A percentile compares a stretch with the other conserved stretches of the same genome.
Evolutionary conservation across 768 basidiomycete species (phyloP).

Genomic region (Lactarius deliciosus): DNA sequence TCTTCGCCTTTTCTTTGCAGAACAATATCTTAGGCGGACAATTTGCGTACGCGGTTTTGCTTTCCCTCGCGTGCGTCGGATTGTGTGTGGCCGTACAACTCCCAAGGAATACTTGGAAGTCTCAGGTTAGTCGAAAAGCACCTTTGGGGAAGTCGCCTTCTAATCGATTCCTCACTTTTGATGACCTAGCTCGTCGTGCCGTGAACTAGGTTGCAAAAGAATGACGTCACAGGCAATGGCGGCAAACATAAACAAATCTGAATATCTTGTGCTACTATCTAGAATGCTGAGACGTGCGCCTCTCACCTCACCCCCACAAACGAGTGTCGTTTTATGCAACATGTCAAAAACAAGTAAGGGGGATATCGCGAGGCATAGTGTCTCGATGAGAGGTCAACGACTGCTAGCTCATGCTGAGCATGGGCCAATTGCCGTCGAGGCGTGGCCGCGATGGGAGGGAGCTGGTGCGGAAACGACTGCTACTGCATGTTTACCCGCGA

Average conservation of each 20-base stretch:
- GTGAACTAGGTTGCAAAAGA: background rate
- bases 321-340: background rate
- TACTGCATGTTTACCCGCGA: no score
- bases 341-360: background rate
- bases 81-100: background rate
- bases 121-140: background rate
- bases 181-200: background rate
- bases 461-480: background rate
- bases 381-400: background rate
- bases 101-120: background rate
- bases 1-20: constrained; percentile 55
- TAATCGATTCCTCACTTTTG: background rate
- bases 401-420: background rate
- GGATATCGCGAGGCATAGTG: background rate
- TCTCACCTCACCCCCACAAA: no score
- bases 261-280: no score
- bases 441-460: background rate
- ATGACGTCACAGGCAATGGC: no score
- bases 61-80: background rate
- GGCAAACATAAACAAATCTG: no score
- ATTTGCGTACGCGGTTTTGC: constrained; percentile 38
- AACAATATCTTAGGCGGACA: constrained; percentile 47
- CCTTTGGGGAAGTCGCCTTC: background rate
- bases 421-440: background rate
- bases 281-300: no score